Evolutionary conservation across 768 basidiomycete genomes (phyloP), one percentile per base, ranked within the genome.

Genomic region (Phlebiopsis gigantea): DNA sequence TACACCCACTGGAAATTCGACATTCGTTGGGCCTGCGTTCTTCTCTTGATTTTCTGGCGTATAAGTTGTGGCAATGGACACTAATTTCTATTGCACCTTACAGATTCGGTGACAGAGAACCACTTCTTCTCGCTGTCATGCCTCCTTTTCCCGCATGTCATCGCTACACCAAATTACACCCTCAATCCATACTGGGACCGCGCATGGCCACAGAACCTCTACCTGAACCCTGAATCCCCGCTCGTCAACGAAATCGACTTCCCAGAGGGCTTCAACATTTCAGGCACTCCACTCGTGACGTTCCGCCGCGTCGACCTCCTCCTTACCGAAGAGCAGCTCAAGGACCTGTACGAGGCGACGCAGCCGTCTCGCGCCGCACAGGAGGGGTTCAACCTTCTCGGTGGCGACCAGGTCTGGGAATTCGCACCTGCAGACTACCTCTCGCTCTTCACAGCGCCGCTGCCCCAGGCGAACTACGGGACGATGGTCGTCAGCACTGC

Each of bases 121-220:
- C 85, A 88, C 66, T 88, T 88, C 73, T 88, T 87, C 67, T 87
- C 86, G 5, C 65, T 87, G 0, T 87, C 85, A 0, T 88, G 86
- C 63, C 62, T 79, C 42, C 74, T 88, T 2, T 81, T 80, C 67
- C 84, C 85, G 0, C 83, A 87, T 63, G 85, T 87, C 34, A 75
- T 75, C 31, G 85, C 85, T 1, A 83, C 80, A 2, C 86, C 86
- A 0, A 76, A 82, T 60, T 87, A 85, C 60, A 77, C 73, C 41
- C 72, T 72, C 30, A 77, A 78, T 55, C 71, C 75, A 0, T 75
- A 73, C 62, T 87, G 78, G 60, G 85, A 87, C 65, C 78, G 84
- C 44, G 82, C 75, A 0, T 85, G 82, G 83, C 78, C 82, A 7
- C 85, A 87, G 60, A 74, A 83, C 58, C 63, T 88, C 21, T 85